Evolutionary conservation across 257 asterid genomes (phyloP).

Genomic region (Solanum ossicruentum): DNA sequence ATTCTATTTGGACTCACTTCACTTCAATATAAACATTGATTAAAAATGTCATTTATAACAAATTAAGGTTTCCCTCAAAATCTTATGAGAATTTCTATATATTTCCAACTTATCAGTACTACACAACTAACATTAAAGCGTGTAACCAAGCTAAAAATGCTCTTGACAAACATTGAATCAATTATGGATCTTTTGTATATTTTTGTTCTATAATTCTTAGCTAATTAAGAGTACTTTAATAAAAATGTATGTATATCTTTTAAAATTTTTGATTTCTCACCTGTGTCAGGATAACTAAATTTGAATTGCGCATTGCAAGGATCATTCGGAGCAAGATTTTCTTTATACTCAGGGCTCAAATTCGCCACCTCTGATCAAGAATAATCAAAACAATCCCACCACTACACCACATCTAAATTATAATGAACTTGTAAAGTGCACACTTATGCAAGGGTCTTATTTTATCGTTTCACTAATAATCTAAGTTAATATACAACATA

Average conservation of each 20-base stretch:
- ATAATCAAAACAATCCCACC: too few species aligned
- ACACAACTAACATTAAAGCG: background rate
- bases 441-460: background rate
- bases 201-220: background rate
- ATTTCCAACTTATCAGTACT: background rate
- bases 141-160: background rate
- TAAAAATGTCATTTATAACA: background rate
- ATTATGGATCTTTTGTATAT: background rate
- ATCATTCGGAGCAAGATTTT: too few species aligned
- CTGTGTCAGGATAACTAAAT: too few species aligned
- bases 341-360: too few species aligned
- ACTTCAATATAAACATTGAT: background rate
- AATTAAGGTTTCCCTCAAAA: background rate
- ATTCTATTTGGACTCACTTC: background rate
- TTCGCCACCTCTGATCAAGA: too few species aligned
- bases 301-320: too few species aligned
- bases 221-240: background rate
- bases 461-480: background rate
- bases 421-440: too few species aligned
- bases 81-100: background rate
- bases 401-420: too few species aligned
- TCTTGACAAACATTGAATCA: background rate
- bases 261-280: too few species aligned
- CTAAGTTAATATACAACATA: too few species aligned
- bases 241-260: background rate